Base-by-base conservation (phyloP, 225 moss, liverwort and hornwort species). In the Marchantia paleacea region DNA sequence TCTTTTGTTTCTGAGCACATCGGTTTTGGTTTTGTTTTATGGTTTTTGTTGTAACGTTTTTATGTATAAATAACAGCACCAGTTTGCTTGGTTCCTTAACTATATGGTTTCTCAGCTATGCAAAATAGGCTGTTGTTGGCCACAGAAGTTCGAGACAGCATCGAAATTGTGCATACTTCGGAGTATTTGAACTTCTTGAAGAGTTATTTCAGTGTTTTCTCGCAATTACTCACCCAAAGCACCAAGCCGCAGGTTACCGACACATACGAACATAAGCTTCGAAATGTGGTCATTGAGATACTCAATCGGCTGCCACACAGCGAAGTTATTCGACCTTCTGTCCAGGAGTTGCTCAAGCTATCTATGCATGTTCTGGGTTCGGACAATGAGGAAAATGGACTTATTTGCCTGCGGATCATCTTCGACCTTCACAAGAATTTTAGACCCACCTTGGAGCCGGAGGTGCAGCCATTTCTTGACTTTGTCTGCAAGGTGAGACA, bases 361-460 rank as follows among this genome's bases (percentile, higher is more conserved):
- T 99, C 99, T 31, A 99, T 99, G 99, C 99, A 95, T 80, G 99
- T 99, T 79, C 79, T 99, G 85, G 88, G 90, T 24, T 90, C 90
- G 67, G 99, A 99, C 22, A 99, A 99, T 81, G 99, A 99, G 88
- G 99, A 99, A 86, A 99, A 99, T 82, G 99, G 99, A 49, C 91
- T 99, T 86, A 95, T 95, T 81, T 99, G 99, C 78, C 80, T 99
- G 83, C 91, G 99, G 55, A 99, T 99, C 79, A 95, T 99, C 77
- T 99, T 99, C 52, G 99, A 99, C 70, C 94, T 99, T 76, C 99
- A 99, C 86, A 99, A 99, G 82, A 95, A 99, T 87, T 99, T 99
- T 85, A 90, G 99, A 80, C 99, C 95, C 79, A 87, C 94, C 75
- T 89, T 95, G 84, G 99, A 99, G 85, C 99, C 92, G 61, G 99